These are phyloP conservation scores for Cryptococcus sp. DNA, from an alignment of 1,284 basidiomycete genomes.

Conservation along the genomic window DNA sequence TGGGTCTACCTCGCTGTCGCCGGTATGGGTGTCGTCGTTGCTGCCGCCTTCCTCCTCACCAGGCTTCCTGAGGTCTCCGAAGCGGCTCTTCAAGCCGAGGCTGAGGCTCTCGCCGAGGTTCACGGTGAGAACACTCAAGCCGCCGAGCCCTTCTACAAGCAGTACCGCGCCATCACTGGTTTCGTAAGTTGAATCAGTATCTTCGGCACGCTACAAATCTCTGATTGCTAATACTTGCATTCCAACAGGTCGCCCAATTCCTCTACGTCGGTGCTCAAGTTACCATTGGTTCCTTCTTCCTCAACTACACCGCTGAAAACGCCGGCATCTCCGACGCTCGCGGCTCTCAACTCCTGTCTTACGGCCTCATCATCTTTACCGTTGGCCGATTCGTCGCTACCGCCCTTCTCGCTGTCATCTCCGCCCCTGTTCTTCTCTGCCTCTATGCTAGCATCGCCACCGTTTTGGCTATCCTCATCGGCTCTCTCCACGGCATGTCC, in stretches of 20 bases:
- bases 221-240: neutral
- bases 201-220: constrained; percentile 17
- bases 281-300: constrained; percentile 68
- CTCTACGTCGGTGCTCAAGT: constrained; percentile 55
- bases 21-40: constrained; percentile 59
- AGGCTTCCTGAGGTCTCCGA: constrained; percentile 74
- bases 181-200: constrained; percentile 65
- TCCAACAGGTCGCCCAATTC: constrained; percentile 9
- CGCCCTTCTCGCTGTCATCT: constrained; percentile 62
- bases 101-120: constrained; percentile 61
- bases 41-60: constrained; percentile 71
- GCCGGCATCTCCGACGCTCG: constrained; percentile 60
- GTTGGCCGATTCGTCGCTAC: constrained; percentile 66
- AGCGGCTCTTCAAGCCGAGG: constrained; percentile 44
- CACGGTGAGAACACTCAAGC: constrained; percentile 56
- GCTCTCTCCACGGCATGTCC: constrained; percentile 59
- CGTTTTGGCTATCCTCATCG: constrained; percentile 61
- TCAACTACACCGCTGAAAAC: constrained; percentile 68
- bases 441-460: constrained; percentile 61
- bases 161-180: constrained; percentile 69
- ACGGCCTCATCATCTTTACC: constrained; percentile 72
- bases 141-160: constrained; percentile 66
- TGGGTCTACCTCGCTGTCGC: constrained; percentile 79
- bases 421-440: constrained; percentile 65
- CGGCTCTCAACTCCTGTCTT: constrained; percentile 68